Percentiles rank a stretch among this genome's conserved stretches.
Conservation (phyloP, 164 flowering plant species). For the Echeveria elegans region DNA sequence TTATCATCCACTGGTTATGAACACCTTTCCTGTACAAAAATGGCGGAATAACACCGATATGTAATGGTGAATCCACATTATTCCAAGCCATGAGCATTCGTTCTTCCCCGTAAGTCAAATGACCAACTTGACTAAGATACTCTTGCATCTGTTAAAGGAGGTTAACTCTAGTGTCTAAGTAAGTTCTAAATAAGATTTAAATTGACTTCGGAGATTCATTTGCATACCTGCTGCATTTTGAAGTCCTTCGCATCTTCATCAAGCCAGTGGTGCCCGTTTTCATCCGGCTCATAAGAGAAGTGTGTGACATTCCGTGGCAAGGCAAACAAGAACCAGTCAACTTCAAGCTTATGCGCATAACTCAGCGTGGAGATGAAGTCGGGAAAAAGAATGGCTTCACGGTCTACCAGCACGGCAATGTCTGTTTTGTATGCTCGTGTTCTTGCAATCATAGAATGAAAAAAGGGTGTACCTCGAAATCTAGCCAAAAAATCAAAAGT, state of each 20-base stretch:
- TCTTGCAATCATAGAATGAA: constrained; percentile 87
- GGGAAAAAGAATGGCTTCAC: constrained; percentile 58
- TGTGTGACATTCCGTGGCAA: constrained; percentile 33
- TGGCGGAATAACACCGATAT: constrained; percentile 85
- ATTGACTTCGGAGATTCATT: not conserved
- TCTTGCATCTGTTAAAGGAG: constrained; percentile 68
- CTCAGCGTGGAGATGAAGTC: constrained; percentile 53
- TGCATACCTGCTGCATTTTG: constrained; percentile 45
- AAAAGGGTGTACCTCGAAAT: constrained; percentile 78
- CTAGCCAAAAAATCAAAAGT: constrained; percentile 21
- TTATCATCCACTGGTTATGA: constrained; percentile 67
- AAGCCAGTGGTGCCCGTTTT: constrained; percentile 45
- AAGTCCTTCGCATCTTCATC: constrained; percentile 35
- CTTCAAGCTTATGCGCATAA: constrained; percentile 49
- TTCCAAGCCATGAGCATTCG: constrained; percentile 83
- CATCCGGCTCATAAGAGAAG: constrained; percentile 52
- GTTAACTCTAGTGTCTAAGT: constrained; percentile 24
- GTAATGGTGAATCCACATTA: constrained; percentile 55
- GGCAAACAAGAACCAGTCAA: constrained; percentile 80
- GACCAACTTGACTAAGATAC: constrained; percentile 28
- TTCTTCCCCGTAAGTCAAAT: constrained; percentile 25
- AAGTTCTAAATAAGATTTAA: not conserved
- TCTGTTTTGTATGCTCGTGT: constrained; percentile 52
- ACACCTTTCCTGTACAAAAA: constrained; percentile 70
- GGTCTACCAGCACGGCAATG: constrained; percentile 56